Base-by-base conservation (phyloP, 164 flowering plant genomes). In the Vitis riparia region DNA sequence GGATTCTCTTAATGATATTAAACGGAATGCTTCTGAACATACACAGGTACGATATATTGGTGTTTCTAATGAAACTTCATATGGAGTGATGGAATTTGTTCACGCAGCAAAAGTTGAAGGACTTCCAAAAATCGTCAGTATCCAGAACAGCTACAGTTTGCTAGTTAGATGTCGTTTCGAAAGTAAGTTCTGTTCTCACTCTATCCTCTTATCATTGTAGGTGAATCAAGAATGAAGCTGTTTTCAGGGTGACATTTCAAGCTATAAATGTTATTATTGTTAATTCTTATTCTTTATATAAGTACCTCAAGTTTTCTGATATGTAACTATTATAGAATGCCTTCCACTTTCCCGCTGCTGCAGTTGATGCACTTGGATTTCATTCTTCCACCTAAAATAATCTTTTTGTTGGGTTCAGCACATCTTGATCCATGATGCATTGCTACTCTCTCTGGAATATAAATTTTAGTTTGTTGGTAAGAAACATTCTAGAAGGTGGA, bases 1-100 rank as follows among this genome's bases (percentile, higher is more conserved):
- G 10, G 51, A 52, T 37, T 61, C 14, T 58, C 53, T 13, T 47
- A 48, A 11, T 63, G 51, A 49, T 14, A 8, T 68, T 14, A 48
- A 63, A 23, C 29, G 13, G 59, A 15, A 52, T 55, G 63, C 15
- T 62, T 63, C 19, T 67, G 60, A 70, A 62, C 23, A 55, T 55
- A 49, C 78, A 44, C 83, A 94, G 98, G 93, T 94, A 62, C 85
- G 98, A 23, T 89, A 91, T 59, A 84, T 92, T 69, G 98, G 98
- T 65, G 95, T 94, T 74, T 94, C 98, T 4, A 94, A 94, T 79
- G 98, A 94, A 85, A 92, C 97, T 73, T 92, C 97, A 13, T 91
- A 89, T 80, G 95, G 97, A 61, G 98, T 94, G 55, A 94, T 92
- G 98, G 97, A 89, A 78, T 92, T 94, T 81, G 91, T 91, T 71